Conservation (phyloP, 371 early-diverging fungal species). For the Mucor velutinosus region DNA sequence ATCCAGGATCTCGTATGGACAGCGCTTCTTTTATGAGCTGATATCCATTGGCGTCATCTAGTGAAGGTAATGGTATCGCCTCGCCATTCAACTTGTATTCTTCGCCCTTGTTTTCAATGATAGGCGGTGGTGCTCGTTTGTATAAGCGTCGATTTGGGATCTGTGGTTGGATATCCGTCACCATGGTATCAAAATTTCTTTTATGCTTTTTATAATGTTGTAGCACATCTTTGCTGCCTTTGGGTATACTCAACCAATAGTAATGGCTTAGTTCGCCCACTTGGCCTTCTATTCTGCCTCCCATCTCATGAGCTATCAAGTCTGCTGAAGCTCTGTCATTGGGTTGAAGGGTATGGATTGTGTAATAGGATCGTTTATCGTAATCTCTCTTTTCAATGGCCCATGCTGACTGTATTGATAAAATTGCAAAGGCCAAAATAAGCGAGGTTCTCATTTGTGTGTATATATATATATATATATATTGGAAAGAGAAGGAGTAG, state of each 20-base stretch:
- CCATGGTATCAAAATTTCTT: background rate
- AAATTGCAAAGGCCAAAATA: background rate
- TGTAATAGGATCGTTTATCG: slow-evolving; percentile 48
- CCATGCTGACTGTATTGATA: background rate
- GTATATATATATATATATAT: background rate
- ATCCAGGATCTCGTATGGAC: slow-evolving; percentile 76
- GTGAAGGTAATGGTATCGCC: slow-evolving; percentile 2
- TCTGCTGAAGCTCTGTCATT: slow-evolving; percentile 20
- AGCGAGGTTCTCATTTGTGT: background rate
- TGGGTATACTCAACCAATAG: slow-evolving; percentile 60
- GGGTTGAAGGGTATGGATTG: slow-evolving; percentile 44
- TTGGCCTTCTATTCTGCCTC: slow-evolving; percentile 59
- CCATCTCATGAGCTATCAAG: slow-evolving; percentile 40
- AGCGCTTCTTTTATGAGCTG: slow-evolving; percentile 28
- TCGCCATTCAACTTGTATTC: slow-evolving; percentile 15
- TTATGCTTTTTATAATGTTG: slow-evolving; percentile 7
- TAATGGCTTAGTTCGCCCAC: slow-evolving; percentile 70
- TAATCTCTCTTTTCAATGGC: slow-evolving; percentile 25
- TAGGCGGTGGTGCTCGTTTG: slow-evolving; percentile 32
- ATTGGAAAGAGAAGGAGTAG: background rate
- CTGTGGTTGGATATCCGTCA: slow-evolving; percentile 20
- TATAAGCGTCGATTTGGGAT: slow-evolving; percentile 33
- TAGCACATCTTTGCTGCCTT: slow-evolving; percentile 1
- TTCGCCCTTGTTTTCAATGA: slow-evolving; percentile 21
- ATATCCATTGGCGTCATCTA: slow-evolving; percentile 9